Conservation (phyloP, 2,329 filamentous ascomycete species). For the Colletotrichum lentis region DNA sequence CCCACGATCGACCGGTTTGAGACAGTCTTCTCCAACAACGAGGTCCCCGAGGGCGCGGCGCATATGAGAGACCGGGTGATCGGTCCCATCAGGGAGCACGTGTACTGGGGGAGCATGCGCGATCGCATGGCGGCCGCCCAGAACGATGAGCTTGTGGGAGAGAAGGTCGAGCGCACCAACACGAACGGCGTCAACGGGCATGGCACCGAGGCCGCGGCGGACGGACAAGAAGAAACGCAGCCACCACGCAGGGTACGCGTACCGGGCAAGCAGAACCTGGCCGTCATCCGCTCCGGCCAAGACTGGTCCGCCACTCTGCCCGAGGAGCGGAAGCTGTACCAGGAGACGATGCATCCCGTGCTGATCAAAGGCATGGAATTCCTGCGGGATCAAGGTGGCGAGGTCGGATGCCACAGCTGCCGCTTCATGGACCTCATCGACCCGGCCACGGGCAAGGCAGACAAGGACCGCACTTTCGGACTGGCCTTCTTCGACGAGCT, state of each 20-base stretch:
- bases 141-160: constrained; percentile 46
- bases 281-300: constrained; percentile 56
- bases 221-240: background rate
- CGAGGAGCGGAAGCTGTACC: constrained; percentile 53
- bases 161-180: constrained; percentile 23
- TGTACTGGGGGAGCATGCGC: constrained; percentile 58
- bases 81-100: constrained; percentile 52
- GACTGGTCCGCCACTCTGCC: constrained; percentile 53
- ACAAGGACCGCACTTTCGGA: constrained; percentile 51
- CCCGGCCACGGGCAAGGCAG: constrained; percentile 32
- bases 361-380: constrained; percentile 55
- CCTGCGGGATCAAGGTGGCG: constrained; percentile 51
- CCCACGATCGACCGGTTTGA: constrained; percentile 55
- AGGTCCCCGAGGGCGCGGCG: constrained; percentile 51
- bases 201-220: background rate
- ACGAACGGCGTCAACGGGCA: constrained; percentile 40
- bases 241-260: constrained; percentile 40
- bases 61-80: constrained; percentile 50
- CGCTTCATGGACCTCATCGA: constrained; percentile 55
- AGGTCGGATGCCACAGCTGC: constrained; percentile 55
- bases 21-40: constrained; percentile 51
- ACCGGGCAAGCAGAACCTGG: constrained; percentile 50
- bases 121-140: constrained; percentile 53
- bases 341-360: constrained; percentile 56
- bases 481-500: constrained; percentile 55